Evolutionary conservation across 139 green algal species (phyloP).

Genomic region (Micromonas commoda): DNA sequence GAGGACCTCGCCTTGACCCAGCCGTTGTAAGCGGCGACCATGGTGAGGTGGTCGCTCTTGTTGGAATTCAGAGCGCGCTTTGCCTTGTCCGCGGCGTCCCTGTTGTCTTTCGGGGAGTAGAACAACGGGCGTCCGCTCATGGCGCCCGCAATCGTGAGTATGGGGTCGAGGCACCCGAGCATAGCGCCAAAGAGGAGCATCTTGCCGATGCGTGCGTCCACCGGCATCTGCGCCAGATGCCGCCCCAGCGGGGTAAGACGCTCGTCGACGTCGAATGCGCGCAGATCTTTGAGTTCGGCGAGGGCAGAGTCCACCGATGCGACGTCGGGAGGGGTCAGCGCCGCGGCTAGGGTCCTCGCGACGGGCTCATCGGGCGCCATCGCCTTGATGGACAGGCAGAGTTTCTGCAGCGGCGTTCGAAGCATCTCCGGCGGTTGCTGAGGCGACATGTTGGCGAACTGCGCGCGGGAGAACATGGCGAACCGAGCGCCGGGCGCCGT

Average conservation of each 20-base stretch:
- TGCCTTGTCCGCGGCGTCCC: neutral
- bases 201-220: constrained; percentile 58
- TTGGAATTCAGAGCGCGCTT: neutral
- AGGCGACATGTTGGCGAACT: constrained; percentile 11
- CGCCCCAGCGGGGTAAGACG: constrained; percentile 69
- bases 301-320: neutral
- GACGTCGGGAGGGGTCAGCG: neutral
- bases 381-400: constrained; percentile 40
- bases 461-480: constrained; percentile 67
- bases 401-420: constrained; percentile 53
- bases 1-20: constrained; percentile 2
- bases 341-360: neutral
- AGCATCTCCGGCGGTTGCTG: constrained; percentile 79
- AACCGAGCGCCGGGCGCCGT: constrained; percentile 97
- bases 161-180: constrained; percentile 46
- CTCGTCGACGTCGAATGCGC: neutral
- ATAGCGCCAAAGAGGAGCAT: constrained; percentile 68
- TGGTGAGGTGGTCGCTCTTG: constrained; percentile 23
- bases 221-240: constrained; percentile 73
- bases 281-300: neutral
- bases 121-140: constrained; percentile 28
- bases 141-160: constrained; percentile 24
- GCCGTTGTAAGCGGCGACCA: constrained; percentile 6
- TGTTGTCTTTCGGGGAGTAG: constrained; percentile 13
- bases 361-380: constrained; percentile 20